Evolutionary conservation across 257 asterid species (phyloP).

Genomic region (Capsicum rhomboideum): DNA sequence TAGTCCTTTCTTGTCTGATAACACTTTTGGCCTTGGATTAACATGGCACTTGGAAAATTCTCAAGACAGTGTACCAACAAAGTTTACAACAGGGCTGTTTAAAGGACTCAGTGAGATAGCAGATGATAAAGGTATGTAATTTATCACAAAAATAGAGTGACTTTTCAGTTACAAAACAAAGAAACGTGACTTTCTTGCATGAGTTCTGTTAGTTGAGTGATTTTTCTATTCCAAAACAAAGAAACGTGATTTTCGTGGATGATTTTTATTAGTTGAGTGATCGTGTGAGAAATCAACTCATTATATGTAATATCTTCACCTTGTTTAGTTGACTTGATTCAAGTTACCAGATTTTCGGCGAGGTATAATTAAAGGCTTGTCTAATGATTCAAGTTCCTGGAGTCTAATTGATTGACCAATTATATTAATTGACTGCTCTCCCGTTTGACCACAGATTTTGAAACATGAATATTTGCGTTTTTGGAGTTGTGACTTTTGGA

Average conservation of each 20-base stretch:
- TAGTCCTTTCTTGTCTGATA: slow-evolving; percentile 35
- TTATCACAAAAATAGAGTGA: not conserved
- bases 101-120: not conserved
- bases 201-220: not conserved
- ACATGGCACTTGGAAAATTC: slow-evolving; percentile 22
- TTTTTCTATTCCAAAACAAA: not conserved
- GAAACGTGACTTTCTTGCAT: not conserved
- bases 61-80: not conserved
- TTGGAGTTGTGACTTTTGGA: too few species aligned
- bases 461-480: too few species aligned
- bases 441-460: too few species aligned
- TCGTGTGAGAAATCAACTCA: not conserved
- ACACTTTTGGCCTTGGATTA: slow-evolving; percentile 36
- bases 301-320: not conserved
- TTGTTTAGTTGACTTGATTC: not conserved
- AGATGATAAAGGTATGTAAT: not conserved
- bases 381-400: not conserved
- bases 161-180: not conserved
- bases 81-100: not conserved
- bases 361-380: too few species aligned
- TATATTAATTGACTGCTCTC: not conserved
- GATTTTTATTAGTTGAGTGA: not conserved
- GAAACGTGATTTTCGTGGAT: not conserved
- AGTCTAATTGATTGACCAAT: not conserved
- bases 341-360: too few species aligned